Evolutionary conservation across 495 filamentous ascomycete species (phyloP).

Genomic region (Amphirosellinia nigrospora): DNA sequence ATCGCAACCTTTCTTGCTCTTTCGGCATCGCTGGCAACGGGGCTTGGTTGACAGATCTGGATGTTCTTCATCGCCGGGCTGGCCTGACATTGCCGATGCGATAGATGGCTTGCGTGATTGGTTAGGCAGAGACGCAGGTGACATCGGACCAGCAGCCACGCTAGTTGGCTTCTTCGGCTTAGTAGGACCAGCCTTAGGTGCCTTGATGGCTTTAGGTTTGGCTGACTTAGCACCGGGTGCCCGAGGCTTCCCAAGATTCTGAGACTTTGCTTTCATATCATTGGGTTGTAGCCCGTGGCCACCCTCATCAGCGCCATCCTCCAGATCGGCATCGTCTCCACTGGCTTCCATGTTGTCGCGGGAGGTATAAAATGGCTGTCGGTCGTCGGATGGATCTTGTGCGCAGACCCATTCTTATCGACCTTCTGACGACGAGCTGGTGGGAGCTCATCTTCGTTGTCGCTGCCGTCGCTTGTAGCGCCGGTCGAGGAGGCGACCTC

Average conservation of each 20-base stretch:
- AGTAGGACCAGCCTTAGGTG: constrained; percentile 43
- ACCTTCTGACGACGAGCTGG: constrained; percentile 65
- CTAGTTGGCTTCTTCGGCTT: constrained; percentile 64
- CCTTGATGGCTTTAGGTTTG: constrained; percentile 57
- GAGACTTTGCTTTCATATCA: constrained; percentile 47
- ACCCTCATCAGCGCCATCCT: constrained; percentile 52
- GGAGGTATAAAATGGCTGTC: constrained; percentile 66
- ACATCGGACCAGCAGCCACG: constrained; percentile 60
- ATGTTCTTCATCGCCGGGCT: constrained; percentile 75
- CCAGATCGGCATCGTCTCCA: constrained; percentile 69
- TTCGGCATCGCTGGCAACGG: constrained; percentile 96
- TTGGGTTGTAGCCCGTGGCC: constrained; percentile 25
- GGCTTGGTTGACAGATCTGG: constrained; percentile 93
- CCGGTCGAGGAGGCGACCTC: constrained; percentile 85
- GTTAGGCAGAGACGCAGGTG: constrained; percentile 68
- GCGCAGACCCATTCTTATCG: constrained; percentile 53
- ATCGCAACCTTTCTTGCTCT: constrained; percentile 99
- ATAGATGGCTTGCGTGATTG: constrained; percentile 81
- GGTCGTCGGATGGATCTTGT: constrained; percentile 61
- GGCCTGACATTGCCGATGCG: constrained; percentile 72
- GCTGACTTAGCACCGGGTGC: constrained; percentile 46
- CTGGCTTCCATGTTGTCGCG: constrained; percentile 76
- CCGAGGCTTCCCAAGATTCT: constrained; percentile 51
- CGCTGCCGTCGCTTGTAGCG: constrained; percentile 80
- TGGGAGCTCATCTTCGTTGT: constrained; percentile 73